Base-by-base conservation (phyloP, 148 eudicot genomes). In the Bassia scoparia region DNA sequence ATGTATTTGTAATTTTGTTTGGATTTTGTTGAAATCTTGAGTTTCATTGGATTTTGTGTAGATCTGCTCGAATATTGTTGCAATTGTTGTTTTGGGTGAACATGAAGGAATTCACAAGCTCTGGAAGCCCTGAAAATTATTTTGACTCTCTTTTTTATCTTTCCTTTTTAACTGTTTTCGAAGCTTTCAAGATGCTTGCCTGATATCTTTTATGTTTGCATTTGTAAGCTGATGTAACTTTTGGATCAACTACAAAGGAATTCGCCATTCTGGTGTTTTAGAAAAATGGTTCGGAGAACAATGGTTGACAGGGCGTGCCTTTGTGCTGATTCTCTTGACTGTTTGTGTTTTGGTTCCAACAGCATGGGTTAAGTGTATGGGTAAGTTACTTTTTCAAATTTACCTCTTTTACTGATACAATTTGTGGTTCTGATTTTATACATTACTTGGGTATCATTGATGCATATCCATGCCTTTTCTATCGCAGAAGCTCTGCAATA, bases 401-500 rank as follows among this genome's bases (percentile, higher is more conserved):
- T 35, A 37, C 37, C 30, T 27, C 7, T 3, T 27, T 7, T 41
- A 48, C 20, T 61, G 35, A 15, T 15, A 0, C 24, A 26, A 49
- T 31, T 34, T 79, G 33, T 65, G n/a, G n/a, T n/a, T n/a, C n/a
- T n/a, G n/a, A n/a, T n/a, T n/a, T n/a, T n/a, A n/a, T n/a, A n/a
- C n/a, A n/a, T n/a, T n/a, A n/a, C n/a, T n/a, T n/a, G n/a, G n/a
- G n/a, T n/a, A 30, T 38, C 34, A 69, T 15, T 60, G 30, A 58
- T 76, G 55, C 54, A 27, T 29, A 53, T 53, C 13, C 9, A 30
- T 54, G 48, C 11, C 2, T 44, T 79, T 54, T 37, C 20, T 15
- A 5, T 62, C 48, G 89, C 90, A 92, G 98, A 88, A 84, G 88
- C 97, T 11, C 79, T 94, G 82, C 90, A 84, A 68, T 85, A 83